Conservation (phyloP, 2,329 filamentous ascomycete species). For the Gnomoniopsis smithogilvyi region DNA sequence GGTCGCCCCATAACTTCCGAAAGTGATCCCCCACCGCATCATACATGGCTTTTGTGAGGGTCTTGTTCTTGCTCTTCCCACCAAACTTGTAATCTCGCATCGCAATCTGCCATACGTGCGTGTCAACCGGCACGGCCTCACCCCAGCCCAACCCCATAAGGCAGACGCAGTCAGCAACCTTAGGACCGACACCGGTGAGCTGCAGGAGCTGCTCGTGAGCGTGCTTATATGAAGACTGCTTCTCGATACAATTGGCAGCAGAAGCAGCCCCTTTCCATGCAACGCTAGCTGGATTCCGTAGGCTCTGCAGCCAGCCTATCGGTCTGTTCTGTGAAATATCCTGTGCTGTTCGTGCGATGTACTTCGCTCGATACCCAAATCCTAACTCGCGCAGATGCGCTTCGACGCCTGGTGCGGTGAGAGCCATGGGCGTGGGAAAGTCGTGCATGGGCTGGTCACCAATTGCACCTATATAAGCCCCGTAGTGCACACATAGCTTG, state of each 20-base stretch:
- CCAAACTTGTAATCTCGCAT: constrained; percentile 94
- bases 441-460: constrained; percentile 76
- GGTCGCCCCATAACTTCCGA: constrained; percentile 81
- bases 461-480: constrained; percentile 68
- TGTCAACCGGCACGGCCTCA: constrained; percentile 93
- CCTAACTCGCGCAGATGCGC: constrained; percentile 75
- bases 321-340: constrained; percentile 68
- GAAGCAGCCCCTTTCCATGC: constrained; percentile 40
- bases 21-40: constrained; percentile 90
- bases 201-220: constrained; percentile 78
- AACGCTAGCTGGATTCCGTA: constrained; percentile 75
- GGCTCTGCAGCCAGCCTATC: constrained; percentile 68
- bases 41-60: constrained; percentile 84
- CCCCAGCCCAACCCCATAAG: constrained; percentile 96
- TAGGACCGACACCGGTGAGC: constrained; percentile 88
- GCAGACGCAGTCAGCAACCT: constrained; percentile 95
- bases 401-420: constrained; percentile 77
- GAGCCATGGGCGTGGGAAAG: constrained; percentile 72
- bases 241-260: constrained; percentile 28
- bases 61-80: constrained; percentile 69
- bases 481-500: constrained; percentile 86
- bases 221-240: constrained; percentile 59
- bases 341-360: constrained; percentile 80
- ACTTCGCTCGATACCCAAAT: constrained; percentile 93
- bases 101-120: constrained; percentile 98